These are phyloP conservation scores for Fagopyrum homotropicum DNA, from an alignment of 148 eudicot genomes.

Conservation along the genomic window DNA sequence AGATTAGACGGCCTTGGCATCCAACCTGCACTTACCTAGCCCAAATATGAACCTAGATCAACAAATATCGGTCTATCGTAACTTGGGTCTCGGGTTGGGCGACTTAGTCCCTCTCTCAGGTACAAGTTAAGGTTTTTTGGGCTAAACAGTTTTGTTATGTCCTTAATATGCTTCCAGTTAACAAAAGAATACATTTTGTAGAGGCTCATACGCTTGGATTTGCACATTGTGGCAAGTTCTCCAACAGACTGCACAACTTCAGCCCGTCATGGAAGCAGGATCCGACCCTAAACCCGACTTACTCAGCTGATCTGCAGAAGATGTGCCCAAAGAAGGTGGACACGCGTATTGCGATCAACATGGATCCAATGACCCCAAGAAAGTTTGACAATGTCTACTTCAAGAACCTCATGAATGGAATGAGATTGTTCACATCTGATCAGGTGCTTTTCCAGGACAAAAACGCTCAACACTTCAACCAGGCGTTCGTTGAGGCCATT, in stretches of 20 bases:
- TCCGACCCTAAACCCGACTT: conserved; percentile 11
- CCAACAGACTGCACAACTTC: conserved; percentile 14
- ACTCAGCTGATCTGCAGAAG: background rate
- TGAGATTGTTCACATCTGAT: conserved; percentile 11
- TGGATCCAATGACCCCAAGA: conserved; percentile 51
- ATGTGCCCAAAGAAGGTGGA: conserved; percentile 28
- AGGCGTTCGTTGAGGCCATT: conserved; percentile 37
- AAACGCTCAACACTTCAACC: conserved; percentile 11
- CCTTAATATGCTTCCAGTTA: too few species aligned
- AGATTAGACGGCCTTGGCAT: conserved; percentile 47
- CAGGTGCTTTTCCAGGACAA: conserved; percentile 11
- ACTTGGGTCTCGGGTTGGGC: background rate
- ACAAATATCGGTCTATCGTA: conserved; percentile 22
- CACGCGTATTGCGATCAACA: conserved; percentile 44
- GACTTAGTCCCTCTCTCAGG: conserved; percentile 5
- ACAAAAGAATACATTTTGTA: background rate
- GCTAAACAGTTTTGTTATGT: background rate
- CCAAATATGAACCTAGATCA: conserved; percentile 35
- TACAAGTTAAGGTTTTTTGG: background rate
- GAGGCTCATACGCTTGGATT: conserved; percentile 11
- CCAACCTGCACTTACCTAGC: conserved; percentile 46
- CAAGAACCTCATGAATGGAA: conserved; percentile 15
- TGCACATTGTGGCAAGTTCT: conserved; percentile 7
- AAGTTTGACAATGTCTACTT: conserved; percentile 33
- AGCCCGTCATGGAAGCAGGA: background rate